phyloP scores from a whole-genome alignment of 768 basidiomycete species.

The Hirschioporus abietinus region DNA sequence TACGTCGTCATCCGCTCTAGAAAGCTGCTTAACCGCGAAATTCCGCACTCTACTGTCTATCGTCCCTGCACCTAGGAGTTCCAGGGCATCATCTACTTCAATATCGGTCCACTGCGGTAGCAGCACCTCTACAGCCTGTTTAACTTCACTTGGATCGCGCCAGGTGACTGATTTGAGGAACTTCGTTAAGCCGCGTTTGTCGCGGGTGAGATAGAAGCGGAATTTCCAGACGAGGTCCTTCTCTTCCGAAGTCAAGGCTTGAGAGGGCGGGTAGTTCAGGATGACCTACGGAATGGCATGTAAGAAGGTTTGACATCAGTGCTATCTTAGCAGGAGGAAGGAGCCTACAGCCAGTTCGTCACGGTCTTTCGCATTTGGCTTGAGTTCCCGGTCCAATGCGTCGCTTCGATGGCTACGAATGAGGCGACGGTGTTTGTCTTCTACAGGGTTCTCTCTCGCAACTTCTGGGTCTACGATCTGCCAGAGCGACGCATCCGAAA shows the following conservation, averaged over 20 bases:
- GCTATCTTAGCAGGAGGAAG: neutral
- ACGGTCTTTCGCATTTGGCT: slow-evolving; percentile 92
- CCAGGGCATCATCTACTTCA: slow-evolving; percentile 94
- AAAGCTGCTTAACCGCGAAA: slow-evolving; percentile 90
- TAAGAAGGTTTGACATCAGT: slow-evolving; percentile 4
- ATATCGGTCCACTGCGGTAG: slow-evolving; percentile 96
- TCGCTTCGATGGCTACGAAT: slow-evolving; percentile 94
- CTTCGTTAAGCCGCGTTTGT: slow-evolving; percentile 93
- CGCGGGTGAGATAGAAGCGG: slow-evolving; percentile 91
- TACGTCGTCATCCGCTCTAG: slow-evolving; percentile 92
- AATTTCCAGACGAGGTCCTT: slow-evolving; percentile 99
- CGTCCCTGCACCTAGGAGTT: slow-evolving; percentile 85
- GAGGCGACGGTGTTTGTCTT: slow-evolving; percentile 91
- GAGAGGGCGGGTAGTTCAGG: slow-evolving; percentile 87
- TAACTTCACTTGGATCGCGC: slow-evolving; percentile 93
- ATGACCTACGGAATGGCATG: slow-evolving; percentile 55
- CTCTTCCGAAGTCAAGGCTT: slow-evolving; percentile 80
- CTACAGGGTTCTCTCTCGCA: slow-evolving; percentile 90
- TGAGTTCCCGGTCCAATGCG: slow-evolving; percentile 90
- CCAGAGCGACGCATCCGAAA: slow-evolving; percentile 74
- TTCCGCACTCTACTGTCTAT: slow-evolving; percentile 89
- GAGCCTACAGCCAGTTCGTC: slow-evolving; percentile 81
- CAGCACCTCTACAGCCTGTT: slow-evolving; percentile 95
- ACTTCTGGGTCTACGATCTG: slow-evolving; percentile 88
- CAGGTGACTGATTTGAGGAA: slow-evolving; percentile 98